These are phyloP conservation scores for Sugiyamaella qingdaonensis DNA, from an alignment of 805 yeast genomes.

Conservation along the genomic window DNA sequence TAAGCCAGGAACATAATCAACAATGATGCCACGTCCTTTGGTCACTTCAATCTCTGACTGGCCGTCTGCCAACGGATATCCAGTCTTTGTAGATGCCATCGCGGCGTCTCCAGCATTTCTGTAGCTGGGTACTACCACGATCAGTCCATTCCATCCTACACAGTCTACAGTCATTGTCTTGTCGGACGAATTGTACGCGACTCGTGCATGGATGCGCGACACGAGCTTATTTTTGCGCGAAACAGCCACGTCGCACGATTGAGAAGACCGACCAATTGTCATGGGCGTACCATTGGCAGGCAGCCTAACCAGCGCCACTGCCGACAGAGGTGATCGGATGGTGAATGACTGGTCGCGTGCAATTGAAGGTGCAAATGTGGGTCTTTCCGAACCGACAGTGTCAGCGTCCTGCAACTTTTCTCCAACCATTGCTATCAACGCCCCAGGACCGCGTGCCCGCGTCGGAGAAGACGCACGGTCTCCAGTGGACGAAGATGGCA, in stretches of 20 bases:
- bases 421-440: background rate
- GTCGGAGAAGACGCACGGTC: conserved; percentile 18
- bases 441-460: conserved; percentile 2
- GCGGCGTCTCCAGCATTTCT: background rate
- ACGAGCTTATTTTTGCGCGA: conserved; percentile 50
- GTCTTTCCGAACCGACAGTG: background rate
- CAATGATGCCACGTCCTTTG: conserved; percentile 56
- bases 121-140: conserved; percentile 55
- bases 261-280: conserved; percentile 65
- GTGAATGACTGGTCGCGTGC: conserved; percentile 14
- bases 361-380: conserved; percentile 11
- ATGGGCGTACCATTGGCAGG: conserved; percentile 38
- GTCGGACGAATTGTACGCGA: conserved; percentile 40
- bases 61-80: conserved; percentile 19
- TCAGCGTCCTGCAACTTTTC: background rate
- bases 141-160: conserved; percentile 77
- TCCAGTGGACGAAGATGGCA: conserved; percentile 24
- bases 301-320: conserved; percentile 40
- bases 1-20: conserved; percentile 62
- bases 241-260: conserved; percentile 48
- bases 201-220: conserved; percentile 61
- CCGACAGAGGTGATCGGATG: conserved; percentile 35
- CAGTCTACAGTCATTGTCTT: conserved; percentile 55
- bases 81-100: background rate
- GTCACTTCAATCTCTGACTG: conserved; percentile 46